A percentile compares a stretch with the other conserved stretches of the same genome.
Conservation (phyloP, 306 rosid genomes). For the Castanea crenata region DNA sequence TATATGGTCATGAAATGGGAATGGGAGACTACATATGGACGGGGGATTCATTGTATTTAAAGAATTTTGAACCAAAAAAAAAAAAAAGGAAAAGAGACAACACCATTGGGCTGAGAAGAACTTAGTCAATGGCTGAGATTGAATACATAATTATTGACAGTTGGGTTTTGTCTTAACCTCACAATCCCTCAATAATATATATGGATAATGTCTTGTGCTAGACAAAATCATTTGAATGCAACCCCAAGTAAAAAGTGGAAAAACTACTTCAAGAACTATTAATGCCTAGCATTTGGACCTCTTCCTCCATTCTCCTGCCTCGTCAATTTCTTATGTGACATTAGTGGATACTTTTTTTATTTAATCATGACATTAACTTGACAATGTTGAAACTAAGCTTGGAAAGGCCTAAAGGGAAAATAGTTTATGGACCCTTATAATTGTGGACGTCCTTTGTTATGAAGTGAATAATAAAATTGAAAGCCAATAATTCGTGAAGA, state of each 20-base stretch:
- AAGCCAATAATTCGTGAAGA: not conserved
- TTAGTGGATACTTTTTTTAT: constrained; percentile 11
- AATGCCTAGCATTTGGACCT: constrained; percentile 24
- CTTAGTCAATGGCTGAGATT: constrained; percentile 34
- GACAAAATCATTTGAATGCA: constrained; percentile 61
- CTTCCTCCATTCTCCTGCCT: constrained; percentile 18
- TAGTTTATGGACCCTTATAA: constrained; percentile 3
- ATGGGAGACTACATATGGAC: too few species aligned
- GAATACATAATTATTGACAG: constrained; percentile 12
- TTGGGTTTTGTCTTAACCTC: constrained; percentile 24
- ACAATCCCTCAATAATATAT: constrained; percentile 34
- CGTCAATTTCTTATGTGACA: constrained; percentile 10
- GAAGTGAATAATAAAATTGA: not conserved
- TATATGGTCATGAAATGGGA: not conserved
- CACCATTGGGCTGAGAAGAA: constrained; percentile 22
- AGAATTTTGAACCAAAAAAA: too few species aligned
- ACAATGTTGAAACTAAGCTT: constrained; percentile 15
- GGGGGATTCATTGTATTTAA: too few species aligned
- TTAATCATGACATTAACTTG: constrained; percentile 28
- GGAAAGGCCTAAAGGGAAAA: constrained; percentile 5
- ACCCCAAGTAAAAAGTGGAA: constrained; percentile 10
- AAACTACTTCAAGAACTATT: constrained; percentile 15
- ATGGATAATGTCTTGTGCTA: constrained; percentile 42
- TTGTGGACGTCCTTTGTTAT: constrained; percentile 8
- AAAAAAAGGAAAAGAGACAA: not conserved